Percentiles rank a stretch among this genome's conserved stretches.
These are phyloP conservation scores for Epicoccum sorghinum DNA, from an alignment of 2,329 filamentous ascomycete genomes.

Conservation along the genomic window DNA sequence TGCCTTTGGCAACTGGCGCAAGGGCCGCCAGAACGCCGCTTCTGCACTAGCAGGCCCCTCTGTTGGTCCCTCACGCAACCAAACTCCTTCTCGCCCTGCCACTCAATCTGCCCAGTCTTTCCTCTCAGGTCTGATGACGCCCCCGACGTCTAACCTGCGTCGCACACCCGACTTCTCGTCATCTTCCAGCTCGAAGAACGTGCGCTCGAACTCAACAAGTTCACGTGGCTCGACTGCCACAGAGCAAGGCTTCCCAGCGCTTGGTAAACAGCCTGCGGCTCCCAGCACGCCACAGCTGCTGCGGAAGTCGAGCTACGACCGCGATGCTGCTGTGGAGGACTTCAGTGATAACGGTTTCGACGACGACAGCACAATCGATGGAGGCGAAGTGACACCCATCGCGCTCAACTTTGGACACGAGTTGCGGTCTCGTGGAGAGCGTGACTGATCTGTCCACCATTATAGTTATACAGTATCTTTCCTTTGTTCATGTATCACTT, in stretches of 20 bases:
- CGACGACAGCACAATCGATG: slow-evolving; percentile 56
- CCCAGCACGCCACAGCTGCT: slow-evolving; percentile 62
- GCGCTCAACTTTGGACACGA: slow-evolving; percentile 43
- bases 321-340: slow-evolving; percentile 61
- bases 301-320: slow-evolving; percentile 62
- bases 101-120: slow-evolving; percentile 63
- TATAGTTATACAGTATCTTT: slow-evolving; percentile 5
- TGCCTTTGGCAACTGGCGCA: slow-evolving; percentile 97
- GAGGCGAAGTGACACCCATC: slow-evolving; percentile 43
- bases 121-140: slow-evolving; percentile 82
- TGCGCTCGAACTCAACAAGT: slow-evolving; percentile 35
- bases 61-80: slow-evolving; percentile 37
- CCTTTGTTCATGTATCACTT: slow-evolving; percentile 11
- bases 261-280: slow-evolving; percentile 32
- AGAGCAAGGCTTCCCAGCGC: slow-evolving; percentile 39
- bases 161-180: slow-evolving; percentile 60
- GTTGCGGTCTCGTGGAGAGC: slow-evolving; percentile 18
- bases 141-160: slow-evolving; percentile 77
- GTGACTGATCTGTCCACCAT: slow-evolving; percentile 4
- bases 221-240: slow-evolving; percentile 34
- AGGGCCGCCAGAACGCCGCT: slow-evolving; percentile 59
- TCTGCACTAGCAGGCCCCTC: slow-evolving; percentile 51
- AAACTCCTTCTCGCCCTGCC: slow-evolving; percentile 47
- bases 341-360: slow-evolving; percentile 57
- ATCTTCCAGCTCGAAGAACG: slow-evolving; percentile 34